Conservation (phyloP, 768 basidiomycete genomes). For the Aureoboletus auriporus region DNA sequence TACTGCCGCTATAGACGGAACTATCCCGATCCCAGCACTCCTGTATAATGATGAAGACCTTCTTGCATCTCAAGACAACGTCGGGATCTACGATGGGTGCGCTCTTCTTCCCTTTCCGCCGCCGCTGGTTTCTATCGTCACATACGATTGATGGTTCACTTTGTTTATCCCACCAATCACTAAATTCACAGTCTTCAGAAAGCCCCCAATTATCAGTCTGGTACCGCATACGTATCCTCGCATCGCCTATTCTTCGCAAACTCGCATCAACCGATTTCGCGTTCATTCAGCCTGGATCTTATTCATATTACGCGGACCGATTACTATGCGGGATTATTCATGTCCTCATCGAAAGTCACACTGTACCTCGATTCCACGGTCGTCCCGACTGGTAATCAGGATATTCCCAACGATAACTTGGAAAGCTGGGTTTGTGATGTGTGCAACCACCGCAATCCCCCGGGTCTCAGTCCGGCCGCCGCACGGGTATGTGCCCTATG, state of each 20-base stretch:
- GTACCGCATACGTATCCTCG: slow-evolving; percentile 68
- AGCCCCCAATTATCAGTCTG: slow-evolving; percentile 71
- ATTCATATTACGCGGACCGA: slow-evolving; percentile 70
- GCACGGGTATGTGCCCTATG: slow-evolving; percentile 76
- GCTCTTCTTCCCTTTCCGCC: slow-evolving; percentile 2
- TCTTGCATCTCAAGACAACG: slow-evolving; percentile 65
- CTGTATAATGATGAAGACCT: slow-evolving; percentile 81
- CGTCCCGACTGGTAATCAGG: slow-evolving; percentile 25
- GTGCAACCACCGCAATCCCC: slow-evolving; percentile 82
- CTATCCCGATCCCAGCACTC: slow-evolving; percentile 72
- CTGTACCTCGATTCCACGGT: slow-evolving; percentile 49
- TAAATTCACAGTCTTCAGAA: slow-evolving; percentile 67
- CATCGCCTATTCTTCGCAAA: slow-evolving; percentile 87
- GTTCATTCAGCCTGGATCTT: slow-evolving; percentile 70
- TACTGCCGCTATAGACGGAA: slow-evolving; percentile 61
- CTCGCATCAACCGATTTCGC: slow-evolving; percentile 37
- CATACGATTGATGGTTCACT: slow-evolving; percentile 15
- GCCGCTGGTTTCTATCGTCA: slow-evolving; percentile 11
- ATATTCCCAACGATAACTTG: slow-evolving; percentile 31
- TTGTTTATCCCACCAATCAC: slow-evolving; percentile 24
- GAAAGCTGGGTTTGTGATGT: slow-evolving; percentile 83
- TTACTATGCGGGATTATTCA: slow-evolving; percentile 86
- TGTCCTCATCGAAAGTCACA: slow-evolving; percentile 85
- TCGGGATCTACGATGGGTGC: slow-evolving; percentile 93
- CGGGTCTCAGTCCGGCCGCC: slow-evolving; percentile 65